Base-by-base conservation (phyloP, 768 basidiomycete species). In the Tremella yokohamensis region DNA sequence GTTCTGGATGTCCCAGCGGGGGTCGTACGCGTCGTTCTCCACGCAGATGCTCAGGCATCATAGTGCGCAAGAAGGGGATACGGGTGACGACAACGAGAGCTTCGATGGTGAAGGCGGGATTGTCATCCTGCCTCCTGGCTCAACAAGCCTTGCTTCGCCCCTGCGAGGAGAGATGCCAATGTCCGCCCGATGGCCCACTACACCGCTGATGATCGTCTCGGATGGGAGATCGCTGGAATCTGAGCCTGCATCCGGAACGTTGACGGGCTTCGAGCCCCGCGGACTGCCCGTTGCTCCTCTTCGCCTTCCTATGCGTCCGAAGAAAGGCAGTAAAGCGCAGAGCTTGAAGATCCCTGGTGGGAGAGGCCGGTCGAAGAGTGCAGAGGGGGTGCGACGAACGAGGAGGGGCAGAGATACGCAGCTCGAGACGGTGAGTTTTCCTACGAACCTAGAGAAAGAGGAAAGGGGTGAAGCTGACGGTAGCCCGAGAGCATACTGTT, bases 401-500 rank as follows among this genome's bases (percentile, higher is more conserved):
- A 54, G 44, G 37, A 22, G 48, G 34, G 63, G 60, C 16, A 56
- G 66, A 39, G 66, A 68, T 16, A 59, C 53, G 44, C 15, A 55
- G 18, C 29, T 58, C 25, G 55, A 64, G 24, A 64, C 66, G 3
- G 66, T 68, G 34, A 63, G 66, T 60, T 2, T 20, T 16, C 12
- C 22, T n/a, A 4, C 29, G 11, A 20, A 25, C 37, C n/a, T 20
- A 16, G 25, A 39, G 2, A 37, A 6, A 20, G 40, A 12, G 47
- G 11, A 39, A 8, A 3, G 20, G 8, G 13, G 16, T 25, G 19
- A 3, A 8, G 11, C n/a, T 49, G 34, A 48, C n/a, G 19, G 7
- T 37, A 69, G 67, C 62, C 67, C 8, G 61, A 65, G 49, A 52
- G 58, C 1, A 69, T 65, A 19, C 39, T 69, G 49, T 45, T 65